These are phyloP conservation scores for Colletotrichum navitas DNA, from an alignment of 2,329 filamentous ascomycete species.

Conservation along the genomic window DNA sequence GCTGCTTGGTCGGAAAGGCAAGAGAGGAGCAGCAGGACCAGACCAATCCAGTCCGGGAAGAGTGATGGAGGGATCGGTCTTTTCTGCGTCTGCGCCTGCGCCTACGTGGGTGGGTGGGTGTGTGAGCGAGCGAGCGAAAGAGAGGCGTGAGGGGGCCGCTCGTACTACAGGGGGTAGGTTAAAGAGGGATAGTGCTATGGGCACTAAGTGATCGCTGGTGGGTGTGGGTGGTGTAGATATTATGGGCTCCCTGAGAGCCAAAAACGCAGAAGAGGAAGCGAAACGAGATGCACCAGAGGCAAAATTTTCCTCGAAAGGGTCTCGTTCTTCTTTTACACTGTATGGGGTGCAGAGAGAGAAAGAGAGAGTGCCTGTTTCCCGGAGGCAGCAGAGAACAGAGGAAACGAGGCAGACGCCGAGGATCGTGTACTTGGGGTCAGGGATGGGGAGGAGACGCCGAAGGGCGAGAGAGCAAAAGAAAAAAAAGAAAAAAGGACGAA, in stretches of 20 bases:
- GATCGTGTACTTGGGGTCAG: conserved; percentile 29
- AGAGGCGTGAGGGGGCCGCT: conserved; percentile 34
- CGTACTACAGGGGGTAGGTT: conserved; percentile 40
- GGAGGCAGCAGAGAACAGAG: neutral
- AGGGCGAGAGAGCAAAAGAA: conserved; percentile 33
- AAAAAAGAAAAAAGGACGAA: conserved; percentile 39
- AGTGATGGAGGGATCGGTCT: conserved; percentile 41
- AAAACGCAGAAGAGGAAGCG: conserved; percentile 5
- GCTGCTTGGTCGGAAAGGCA: conserved; percentile 43
- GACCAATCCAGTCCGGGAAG: conserved; percentile 15
- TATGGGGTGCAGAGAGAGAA: neutral
- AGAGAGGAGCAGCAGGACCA: conserved; percentile 20
- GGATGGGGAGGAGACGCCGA: conserved; percentile 40
- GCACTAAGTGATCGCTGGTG: conserved; percentile 40
- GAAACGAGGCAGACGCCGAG: conserved; percentile 23
- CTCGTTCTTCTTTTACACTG: neutral
- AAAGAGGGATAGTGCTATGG: conserved; percentile 43
- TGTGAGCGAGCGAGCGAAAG: neutral
- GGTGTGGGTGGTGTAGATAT: conserved; percentile 32
- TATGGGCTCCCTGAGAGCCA: conserved; percentile 19
- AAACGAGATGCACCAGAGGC: neutral
- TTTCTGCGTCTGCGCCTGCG: conserved; percentile 28
- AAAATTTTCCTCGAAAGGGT: neutral
- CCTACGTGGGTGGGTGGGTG: conserved; percentile 6
- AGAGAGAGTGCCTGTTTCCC: neutral